Evolutionary conservation across 495 filamentous ascomycete genomes (phyloP).

Genomic region (Alectoria sarmentosa): DNA sequence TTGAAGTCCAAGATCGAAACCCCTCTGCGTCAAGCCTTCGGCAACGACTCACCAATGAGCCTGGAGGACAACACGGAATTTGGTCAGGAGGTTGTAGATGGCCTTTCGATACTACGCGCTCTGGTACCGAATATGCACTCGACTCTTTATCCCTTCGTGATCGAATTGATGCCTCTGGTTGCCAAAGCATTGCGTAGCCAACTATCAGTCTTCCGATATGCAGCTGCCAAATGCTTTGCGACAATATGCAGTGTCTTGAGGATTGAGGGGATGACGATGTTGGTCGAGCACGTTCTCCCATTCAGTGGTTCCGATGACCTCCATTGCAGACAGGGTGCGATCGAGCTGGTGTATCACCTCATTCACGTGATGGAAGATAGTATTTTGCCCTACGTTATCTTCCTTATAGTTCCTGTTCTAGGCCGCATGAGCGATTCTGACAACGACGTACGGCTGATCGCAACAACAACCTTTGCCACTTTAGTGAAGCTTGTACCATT

Average conservation of each 20-base stretch:
- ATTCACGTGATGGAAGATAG: conserved; percentile 97
- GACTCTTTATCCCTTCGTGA: conserved; percentile 67
- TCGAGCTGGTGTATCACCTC: conserved; percentile 89
- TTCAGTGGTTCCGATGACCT: conserved; percentile 85
- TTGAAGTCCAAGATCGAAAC: conserved; percentile 71
- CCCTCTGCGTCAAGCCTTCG: conserved; percentile 67
- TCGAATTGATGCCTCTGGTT: conserved; percentile 76
- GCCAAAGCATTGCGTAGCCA: conserved; percentile 78
- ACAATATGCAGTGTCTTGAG: conserved; percentile 95
- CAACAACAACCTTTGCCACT: conserved; percentile 94
- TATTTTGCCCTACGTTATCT: conserved; percentile 96
- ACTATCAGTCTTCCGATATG: conserved; percentile 87
- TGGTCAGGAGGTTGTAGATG: conserved; percentile 90
- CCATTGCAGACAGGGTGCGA: conserved; percentile 80
- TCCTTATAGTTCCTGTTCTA: conserved; percentile 95
- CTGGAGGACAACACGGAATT: conserved; percentile 62
- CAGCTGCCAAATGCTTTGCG: conserved; percentile 94
- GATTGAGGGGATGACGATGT: conserved; percentile 87
- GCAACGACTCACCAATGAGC: conserved; percentile 60
- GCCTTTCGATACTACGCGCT: conserved; percentile 83
- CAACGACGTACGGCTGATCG: conserved; percentile 86
- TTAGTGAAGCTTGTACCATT: conserved; percentile 98
- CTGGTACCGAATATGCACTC: conserved; percentile 76
- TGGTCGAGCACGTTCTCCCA: conserved; percentile 88
- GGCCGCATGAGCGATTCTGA: conserved; percentile 99